Evolutionary conservation across 2,329 filamentous ascomycete species (phyloP).

Genomic region (Neurospora sp.): DNA sequence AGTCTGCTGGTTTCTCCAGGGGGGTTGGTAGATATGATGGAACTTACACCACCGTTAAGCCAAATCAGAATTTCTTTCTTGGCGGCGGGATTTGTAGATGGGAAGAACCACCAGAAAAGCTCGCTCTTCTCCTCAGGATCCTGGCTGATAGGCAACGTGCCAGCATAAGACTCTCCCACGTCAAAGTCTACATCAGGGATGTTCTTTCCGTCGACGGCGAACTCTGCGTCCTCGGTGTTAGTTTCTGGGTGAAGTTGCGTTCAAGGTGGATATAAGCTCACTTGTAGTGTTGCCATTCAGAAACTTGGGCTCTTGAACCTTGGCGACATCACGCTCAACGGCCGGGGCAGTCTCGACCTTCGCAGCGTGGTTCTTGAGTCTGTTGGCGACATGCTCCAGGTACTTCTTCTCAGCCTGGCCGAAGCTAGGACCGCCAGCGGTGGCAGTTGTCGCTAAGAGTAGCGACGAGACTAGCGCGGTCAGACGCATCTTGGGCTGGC

Average conservation of each 20-base stretch:
- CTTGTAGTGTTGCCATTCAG: conserved; percentile 18
- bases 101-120: conserved; percentile 60
- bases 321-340: not conserved
- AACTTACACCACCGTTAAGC: conserved; percentile 42
- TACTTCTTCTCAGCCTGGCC: conserved; percentile 12
- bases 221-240: conserved; percentile 31
- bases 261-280: conserved; percentile 1
- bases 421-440: conserved; percentile 6
- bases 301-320: conserved; percentile 7
- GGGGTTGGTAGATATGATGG: too few species aligned
- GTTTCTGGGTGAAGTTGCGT: not conserved
- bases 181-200: conserved; percentile 64
- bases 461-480: conserved; percentile 4
- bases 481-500: conserved; percentile 7
- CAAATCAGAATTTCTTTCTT: conserved; percentile 53
- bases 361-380: not conserved
- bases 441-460: conserved; percentile 2
- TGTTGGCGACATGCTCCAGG: conserved; percentile 7
- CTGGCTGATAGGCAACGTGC: conserved; percentile 46
- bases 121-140: conserved; percentile 33
- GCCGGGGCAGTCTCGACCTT: not conserved
- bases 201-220: conserved; percentile 50
- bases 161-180: conserved; percentile 55
- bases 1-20: not conserved
- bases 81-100: conserved; percentile 38